phyloP scores from a whole-genome alignment of 495 filamentous ascomycete genomes.

The Xylaria intraflava region DNA sequence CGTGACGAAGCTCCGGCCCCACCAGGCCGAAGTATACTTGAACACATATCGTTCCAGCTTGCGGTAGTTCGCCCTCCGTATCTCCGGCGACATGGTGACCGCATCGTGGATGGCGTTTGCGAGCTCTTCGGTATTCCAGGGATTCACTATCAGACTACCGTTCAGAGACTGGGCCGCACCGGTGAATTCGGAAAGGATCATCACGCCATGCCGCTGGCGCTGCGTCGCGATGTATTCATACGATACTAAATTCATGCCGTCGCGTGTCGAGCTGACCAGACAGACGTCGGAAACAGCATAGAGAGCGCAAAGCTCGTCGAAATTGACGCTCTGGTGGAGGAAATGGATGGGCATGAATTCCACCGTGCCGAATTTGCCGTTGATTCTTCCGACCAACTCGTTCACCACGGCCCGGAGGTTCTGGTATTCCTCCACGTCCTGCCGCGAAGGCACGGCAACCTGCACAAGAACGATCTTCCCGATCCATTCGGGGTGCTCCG shows the following conservation, averaged over 20 bases:
- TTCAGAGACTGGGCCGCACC: constrained; percentile 84
- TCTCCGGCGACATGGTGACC: constrained; percentile 77
- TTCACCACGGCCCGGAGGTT: constrained; percentile 86
- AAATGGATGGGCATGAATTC: constrained; percentile 94
- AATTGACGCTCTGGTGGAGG: constrained; percentile 82
- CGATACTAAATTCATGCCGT: constrained; percentile 95
- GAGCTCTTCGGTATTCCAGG: constrained; percentile 84
- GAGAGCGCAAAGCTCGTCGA: constrained; percentile 85
- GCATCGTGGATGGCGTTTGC: constrained; percentile 79
- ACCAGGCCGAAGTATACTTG: constrained; percentile 93
- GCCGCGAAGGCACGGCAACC: constrained; percentile 83
- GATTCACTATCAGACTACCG: constrained; percentile 82
- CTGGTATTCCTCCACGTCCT: constrained; percentile 95
- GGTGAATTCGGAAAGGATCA: constrained; percentile 90
- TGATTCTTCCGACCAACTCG: constrained; percentile 85
- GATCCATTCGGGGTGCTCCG: constrained; percentile 85
- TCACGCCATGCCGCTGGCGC: constrained; percentile 71
- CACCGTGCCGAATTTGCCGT: constrained; percentile 86
- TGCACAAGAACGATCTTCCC: constrained; percentile 89
- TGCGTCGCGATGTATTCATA: constrained; percentile 95
- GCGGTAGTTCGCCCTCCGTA: constrained; percentile 71
- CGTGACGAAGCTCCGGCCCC: constrained; percentile 88
- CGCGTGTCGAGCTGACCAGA: constrained; percentile 82
- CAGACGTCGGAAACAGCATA: constrained; percentile 89
- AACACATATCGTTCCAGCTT: constrained; percentile 79